Percentiles rank a stretch among this genome's conserved stretches.
These are phyloP conservation scores for Firmiana major DNA, from an alignment of 345 rosid species.

Conservation along the genomic window DNA sequence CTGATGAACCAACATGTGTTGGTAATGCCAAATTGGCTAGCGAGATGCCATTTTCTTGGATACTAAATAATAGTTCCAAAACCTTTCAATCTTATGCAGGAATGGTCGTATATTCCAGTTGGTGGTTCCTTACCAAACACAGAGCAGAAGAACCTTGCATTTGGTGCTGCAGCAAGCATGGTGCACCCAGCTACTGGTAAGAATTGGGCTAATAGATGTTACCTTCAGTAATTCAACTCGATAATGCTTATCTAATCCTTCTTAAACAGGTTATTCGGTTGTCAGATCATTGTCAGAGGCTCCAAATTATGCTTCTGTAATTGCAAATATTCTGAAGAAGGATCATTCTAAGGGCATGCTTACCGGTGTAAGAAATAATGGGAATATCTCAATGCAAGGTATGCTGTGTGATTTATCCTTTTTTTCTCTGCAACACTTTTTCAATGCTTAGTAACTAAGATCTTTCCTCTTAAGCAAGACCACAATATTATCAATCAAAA, in stretches of 20 bases:
- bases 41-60: constrained; percentile 5
- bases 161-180: constrained; percentile 98
- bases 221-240: constrained; percentile 10
- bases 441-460: not conserved
- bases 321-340: constrained; percentile 61
- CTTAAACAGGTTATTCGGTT: constrained; percentile 78
- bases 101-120: constrained; percentile 98
- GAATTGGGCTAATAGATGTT: constrained; percentile 12
- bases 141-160: constrained; percentile 87
- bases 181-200: constrained; percentile 96
- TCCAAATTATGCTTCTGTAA: constrained; percentile 79
- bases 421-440: not conserved
- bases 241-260: constrained; percentile 11
- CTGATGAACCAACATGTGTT: not conserved
- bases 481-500: not conserved
- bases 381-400: constrained; percentile 87
- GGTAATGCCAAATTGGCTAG: not conserved
- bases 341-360: constrained; percentile 32
- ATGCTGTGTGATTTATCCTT: not conserved
- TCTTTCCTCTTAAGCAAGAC: not conserved
- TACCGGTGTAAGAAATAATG: constrained; percentile 24
- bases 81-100: constrained; percentile 41
- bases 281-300: constrained; percentile 96
- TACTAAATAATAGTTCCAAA: not conserved
- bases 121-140: constrained; percentile 96